These are phyloP conservation scores for Austroboletus niveus DNA, from an alignment of 1,284 basidiomycete species.

Conservation along the genomic window DNA sequence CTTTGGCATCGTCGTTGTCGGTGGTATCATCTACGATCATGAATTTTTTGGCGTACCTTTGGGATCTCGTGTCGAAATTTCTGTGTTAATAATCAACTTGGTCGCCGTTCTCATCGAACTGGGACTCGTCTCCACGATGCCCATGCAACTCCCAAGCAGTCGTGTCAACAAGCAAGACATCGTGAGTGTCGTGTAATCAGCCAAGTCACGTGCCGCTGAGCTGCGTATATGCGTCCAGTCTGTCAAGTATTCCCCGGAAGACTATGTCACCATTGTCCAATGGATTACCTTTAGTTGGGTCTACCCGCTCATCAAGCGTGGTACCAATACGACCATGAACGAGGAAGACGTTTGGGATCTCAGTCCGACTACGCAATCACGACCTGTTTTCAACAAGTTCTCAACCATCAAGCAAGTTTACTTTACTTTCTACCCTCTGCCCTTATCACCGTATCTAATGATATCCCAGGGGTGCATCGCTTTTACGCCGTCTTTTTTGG, in stretches of 20 bases:
- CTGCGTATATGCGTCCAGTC: slow-evolving; percentile 31
- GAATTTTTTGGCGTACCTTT: slow-evolving; percentile 31
- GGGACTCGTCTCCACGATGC: slow-evolving; percentile 39
- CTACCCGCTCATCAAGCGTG: slow-evolving; percentile 51
- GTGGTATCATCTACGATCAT: slow-evolving; percentile 39
- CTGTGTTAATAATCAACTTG: slow-evolving; percentile 36
- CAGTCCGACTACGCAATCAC: slow-evolving; percentile 52
- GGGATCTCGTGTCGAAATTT: slow-evolving; percentile 27
- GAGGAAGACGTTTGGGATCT: slow-evolving; percentile 60
- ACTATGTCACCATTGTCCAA: slow-evolving; percentile 61
- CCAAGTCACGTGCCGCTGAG: not conserved
- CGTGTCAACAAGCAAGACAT: slow-evolving; percentile 38
- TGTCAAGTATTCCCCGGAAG: slow-evolving; percentile 53
- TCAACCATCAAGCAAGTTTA: slow-evolving; percentile 31
- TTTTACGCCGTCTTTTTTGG: slow-evolving; percentile 61
- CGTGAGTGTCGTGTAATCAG: slow-evolving; percentile 28
- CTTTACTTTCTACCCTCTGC: slow-evolving; percentile 14
- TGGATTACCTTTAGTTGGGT: slow-evolving; percentile 75
- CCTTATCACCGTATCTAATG: not conserved
- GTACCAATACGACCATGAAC: slow-evolving; percentile 49
- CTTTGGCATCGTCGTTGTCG: slow-evolving; percentile 35
- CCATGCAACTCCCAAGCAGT: slow-evolving; percentile 43
- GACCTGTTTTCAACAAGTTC: slow-evolving; percentile 52
- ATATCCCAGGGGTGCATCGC: slow-evolving; percentile 40
- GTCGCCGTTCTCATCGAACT: slow-evolving; percentile 36